phyloP scores from a whole-genome alignment of 2,329 filamentous ascomycete genomes.

The Beauveria rudraprayagi region DNA sequence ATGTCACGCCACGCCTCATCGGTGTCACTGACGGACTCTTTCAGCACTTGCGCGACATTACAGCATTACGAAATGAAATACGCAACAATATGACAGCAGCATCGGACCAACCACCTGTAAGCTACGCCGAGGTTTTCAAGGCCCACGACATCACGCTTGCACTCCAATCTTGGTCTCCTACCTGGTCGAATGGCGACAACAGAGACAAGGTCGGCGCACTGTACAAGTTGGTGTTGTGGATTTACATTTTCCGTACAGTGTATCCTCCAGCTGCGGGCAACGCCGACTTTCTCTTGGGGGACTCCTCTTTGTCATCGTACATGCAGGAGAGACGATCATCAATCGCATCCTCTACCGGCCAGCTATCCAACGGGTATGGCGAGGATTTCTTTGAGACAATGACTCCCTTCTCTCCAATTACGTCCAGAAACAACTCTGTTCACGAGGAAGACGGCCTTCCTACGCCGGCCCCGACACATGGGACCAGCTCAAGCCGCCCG shows the following conservation, averaged over 20 bases:
- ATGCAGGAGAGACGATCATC: slow-evolving; percentile 14
- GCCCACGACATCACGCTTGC: slow-evolving; percentile 69
- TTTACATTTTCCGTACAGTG: slow-evolving; percentile 55
- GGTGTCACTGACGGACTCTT: slow-evolving; percentile 80
- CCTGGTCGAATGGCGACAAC: slow-evolving; percentile 49
- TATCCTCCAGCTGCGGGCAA: slow-evolving; percentile 32
- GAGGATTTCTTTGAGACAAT: background rate
- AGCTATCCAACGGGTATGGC: background rate
- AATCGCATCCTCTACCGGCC: slow-evolving; percentile 11
- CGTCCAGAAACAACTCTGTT: slow-evolving; percentile 32
- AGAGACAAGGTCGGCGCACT: slow-evolving; percentile 48
- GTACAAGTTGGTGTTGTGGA: slow-evolving; percentile 60
- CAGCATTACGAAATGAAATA: slow-evolving; percentile 66
- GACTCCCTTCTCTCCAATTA: slow-evolving; percentile 25
- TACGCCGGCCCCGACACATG: background rate
- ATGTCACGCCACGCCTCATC: slow-evolving; percentile 52
- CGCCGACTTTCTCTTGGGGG: slow-evolving; percentile 10
- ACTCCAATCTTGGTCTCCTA: slow-evolving; percentile 66
- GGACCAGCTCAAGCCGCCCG: slow-evolving; percentile 15
- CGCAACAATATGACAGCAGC: slow-evolving; percentile 55
- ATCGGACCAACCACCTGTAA: slow-evolving; percentile 53
- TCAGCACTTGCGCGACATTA: slow-evolving; percentile 69
- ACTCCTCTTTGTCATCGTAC: slow-evolving; percentile 16
- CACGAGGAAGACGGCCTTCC: slow-evolving; percentile 27
- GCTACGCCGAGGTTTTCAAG: slow-evolving; percentile 63